Base-by-base conservation (phyloP, 1,284 basidiomycete genomes). In the Sanguinoderma infundibulare region DNA sequence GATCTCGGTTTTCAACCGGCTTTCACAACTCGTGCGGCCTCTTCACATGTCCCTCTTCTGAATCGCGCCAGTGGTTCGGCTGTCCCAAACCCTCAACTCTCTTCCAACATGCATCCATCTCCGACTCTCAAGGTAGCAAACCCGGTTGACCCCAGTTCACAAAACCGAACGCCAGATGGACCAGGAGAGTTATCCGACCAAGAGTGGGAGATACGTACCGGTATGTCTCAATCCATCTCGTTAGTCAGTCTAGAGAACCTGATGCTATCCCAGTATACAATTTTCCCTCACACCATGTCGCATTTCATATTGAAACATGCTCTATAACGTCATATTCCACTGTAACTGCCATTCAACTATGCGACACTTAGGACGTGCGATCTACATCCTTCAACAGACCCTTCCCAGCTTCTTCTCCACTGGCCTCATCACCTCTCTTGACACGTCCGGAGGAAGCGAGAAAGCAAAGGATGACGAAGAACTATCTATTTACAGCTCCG, bases 341-440 rank as follows among this genome's bases (percentile, higher is more conserved):
- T 10, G 12, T 34, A 24, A n/a, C 20, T 26, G 12, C 12, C 28
- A 2, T 20, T 17, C 17, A 38, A 51, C 49, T 39, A 46, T 57
- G 50, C 35, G 1, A 32, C 36, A 20, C 24, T 10, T 65, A 92
- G 90, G 90, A 52, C 84, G 90, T 38, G 89, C 87, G 2, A 87
- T 90, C 55, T 84, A 86, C 70, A 78, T 90, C 44, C 78, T 93
- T 1, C 84, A 84, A 67, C 78, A 83, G 63, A 91, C 91, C 0
- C 79, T 92, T 2, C 89, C 89, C 0, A 79, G 81, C n/a, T 92
- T 92, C 74, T 93, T 93, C 71, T 71, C 79, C 14, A 78, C 78
- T 5, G 91, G 91, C 0, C 83, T 93, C 3, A 77, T 90, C 17
- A 82, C 85, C 9, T 81, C 78, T 6, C 73, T 87, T 17, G 83